Conservation (phyloP, 2,329 filamentous ascomycete genomes). For the Penicillium sp. region DNA sequence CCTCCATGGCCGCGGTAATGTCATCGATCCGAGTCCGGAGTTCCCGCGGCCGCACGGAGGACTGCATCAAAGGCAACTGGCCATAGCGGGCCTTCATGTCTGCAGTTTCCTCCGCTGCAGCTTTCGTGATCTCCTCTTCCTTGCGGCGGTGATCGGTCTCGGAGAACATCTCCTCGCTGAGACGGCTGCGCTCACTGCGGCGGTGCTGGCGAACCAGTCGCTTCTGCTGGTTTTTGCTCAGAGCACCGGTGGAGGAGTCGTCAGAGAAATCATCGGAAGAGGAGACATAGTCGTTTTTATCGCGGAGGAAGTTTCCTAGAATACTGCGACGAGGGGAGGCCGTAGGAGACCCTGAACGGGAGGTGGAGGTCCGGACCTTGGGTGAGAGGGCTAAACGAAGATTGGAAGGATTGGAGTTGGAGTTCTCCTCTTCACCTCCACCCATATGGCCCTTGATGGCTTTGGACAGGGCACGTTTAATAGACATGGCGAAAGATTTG, state of each 20-base stretch:
- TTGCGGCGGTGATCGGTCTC: slow-evolving; percentile 44
- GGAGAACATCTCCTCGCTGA: slow-evolving; percentile 47
- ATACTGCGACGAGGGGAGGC: slow-evolving; percentile 43
- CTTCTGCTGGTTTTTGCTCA: slow-evolving; percentile 51
- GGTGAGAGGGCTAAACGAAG: slow-evolving; percentile 23
- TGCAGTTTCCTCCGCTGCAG: slow-evolving; percentile 56
- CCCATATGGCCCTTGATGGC: slow-evolving; percentile 35
- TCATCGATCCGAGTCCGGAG: slow-evolving; percentile 53
- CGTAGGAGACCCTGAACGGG: slow-evolving; percentile 18
- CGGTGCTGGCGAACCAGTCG: slow-evolving; percentile 45
- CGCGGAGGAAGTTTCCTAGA: slow-evolving; percentile 43
- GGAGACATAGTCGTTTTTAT: slow-evolving; percentile 41
- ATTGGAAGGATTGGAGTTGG: slow-evolving; percentile 22
- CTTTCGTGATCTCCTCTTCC: slow-evolving; percentile 48
- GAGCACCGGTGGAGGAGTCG: slow-evolving; percentile 35
- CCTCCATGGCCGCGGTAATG: slow-evolving; percentile 56
- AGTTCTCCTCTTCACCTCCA: slow-evolving; percentile 24
- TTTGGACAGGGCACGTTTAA: slow-evolving; percentile 47
- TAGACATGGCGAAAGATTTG: slow-evolving; percentile 46
- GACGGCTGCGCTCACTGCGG: slow-evolving; percentile 40
- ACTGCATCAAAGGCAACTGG: slow-evolving; percentile 60
- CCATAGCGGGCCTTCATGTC: slow-evolving; percentile 64
- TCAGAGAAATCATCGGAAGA: slow-evolving; percentile 48
- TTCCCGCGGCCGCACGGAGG: slow-evolving; percentile 53
- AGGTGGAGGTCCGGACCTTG: slow-evolving; percentile 15